A percentile compares a stretch with the other conserved stretches of the same genome.
Evolutionary conservation across 352 stramenopile genomes (phyloP).

Genomic region (Globisporangium cylindrosporum): DNA sequence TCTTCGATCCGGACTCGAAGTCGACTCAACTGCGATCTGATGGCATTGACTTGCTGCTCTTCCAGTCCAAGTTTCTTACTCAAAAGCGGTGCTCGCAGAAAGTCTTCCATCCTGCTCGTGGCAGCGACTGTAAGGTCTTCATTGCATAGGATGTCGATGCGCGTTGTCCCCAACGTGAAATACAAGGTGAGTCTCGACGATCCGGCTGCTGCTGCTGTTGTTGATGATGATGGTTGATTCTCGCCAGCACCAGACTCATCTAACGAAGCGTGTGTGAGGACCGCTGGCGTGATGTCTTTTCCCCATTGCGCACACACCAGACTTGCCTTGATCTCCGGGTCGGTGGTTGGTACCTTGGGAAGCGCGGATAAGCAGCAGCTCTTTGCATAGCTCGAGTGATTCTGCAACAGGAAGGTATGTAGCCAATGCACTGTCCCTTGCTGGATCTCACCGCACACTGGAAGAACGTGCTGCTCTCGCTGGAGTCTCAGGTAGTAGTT

Average conservation of each 20-base stretch:
- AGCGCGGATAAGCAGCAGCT: constrained; percentile 48
- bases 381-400: constrained; percentile 58
- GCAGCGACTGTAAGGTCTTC: constrained; percentile 20
- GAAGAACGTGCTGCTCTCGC: constrained; percentile 45
- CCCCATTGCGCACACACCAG: constrained; percentile 60
- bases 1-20: constrained; percentile 67
- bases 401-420: constrained; percentile 56
- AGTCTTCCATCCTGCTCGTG: constrained; percentile 39
- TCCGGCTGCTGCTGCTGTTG: constrained; percentile 5
- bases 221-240: not conserved
- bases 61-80: constrained; percentile 42
- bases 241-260: not conserved
- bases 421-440: constrained; percentile 38
- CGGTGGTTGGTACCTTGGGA: constrained; percentile 33
- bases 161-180: constrained; percentile 61
- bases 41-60: constrained; percentile 23
- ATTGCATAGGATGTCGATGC: constrained; percentile 26
- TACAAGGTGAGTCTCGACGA: constrained; percentile 33
- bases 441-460: constrained; percentile 24
- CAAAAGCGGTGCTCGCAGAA: constrained; percentile 45
- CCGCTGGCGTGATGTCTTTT: constrained; percentile 49
- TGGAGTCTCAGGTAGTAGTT: constrained; percentile 65
- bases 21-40: constrained; percentile 35
- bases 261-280: constrained; percentile 12
- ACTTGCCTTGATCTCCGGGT: constrained; percentile 61